phyloP scores from a whole-genome alignment of 2,329 filamentous ascomycete species.

The Tympanopsis confertula region DNA sequence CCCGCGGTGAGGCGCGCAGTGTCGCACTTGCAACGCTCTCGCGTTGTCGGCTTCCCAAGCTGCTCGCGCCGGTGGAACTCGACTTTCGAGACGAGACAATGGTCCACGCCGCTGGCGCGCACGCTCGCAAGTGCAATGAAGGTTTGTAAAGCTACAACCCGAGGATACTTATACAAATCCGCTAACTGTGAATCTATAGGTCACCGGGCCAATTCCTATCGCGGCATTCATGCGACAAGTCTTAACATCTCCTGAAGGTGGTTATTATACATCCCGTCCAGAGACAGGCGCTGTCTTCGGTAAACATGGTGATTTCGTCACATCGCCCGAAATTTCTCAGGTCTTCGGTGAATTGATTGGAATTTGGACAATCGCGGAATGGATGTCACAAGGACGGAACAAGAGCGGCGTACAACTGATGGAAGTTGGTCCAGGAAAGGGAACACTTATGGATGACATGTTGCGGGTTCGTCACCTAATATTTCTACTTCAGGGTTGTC shows the following conservation, averaged over 20 bases:
- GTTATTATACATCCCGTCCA: conserved; percentile 79
- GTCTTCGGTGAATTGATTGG: conserved; percentile 90
- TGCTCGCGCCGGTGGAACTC: neutral
- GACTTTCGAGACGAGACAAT: neutral
- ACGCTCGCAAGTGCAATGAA: neutral
- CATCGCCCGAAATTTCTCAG: conserved; percentile 93
- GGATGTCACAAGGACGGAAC: conserved; percentile 78
- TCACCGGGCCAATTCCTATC: conserved; percentile 81
- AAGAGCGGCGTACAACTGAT: conserved; percentile 72
- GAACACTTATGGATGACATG: conserved; percentile 95
- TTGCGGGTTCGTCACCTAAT: conserved; percentile 59
- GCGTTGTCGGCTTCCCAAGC: neutral
- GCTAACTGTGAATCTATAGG: no score
- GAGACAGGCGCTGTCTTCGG: conserved; percentile 70
- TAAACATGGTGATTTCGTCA: conserved; percentile 87
- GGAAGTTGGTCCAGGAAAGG: conserved; percentile 85
- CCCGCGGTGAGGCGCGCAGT: neutral
- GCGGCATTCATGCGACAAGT: conserved; percentile 98
- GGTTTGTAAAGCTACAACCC: no score
- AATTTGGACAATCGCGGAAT: conserved; percentile 91
- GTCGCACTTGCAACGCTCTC: neutral
- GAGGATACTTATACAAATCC: no score
- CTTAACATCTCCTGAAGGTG: conserved; percentile 77
- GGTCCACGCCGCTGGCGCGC: neutral
- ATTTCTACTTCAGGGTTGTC: neutral